phyloP scores from a whole-genome alignment of 495 filamentous ascomycete species.

The Cryomyces minteri region DNA sequence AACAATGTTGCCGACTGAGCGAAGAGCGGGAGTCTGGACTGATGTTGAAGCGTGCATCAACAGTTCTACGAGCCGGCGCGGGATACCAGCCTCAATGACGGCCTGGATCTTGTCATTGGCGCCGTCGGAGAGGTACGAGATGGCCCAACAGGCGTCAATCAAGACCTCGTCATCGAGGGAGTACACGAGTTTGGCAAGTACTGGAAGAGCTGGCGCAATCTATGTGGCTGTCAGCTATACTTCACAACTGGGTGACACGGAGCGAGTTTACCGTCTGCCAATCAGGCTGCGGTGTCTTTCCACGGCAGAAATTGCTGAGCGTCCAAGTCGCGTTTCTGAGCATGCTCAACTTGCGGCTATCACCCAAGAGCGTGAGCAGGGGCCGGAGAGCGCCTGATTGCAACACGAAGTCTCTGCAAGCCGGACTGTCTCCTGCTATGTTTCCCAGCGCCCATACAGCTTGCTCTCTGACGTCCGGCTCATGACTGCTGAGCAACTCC shows the following conservation, averaged over 20 bases:
- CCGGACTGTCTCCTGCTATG: slow-evolving; percentile 96
- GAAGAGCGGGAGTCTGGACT: slow-evolving; percentile 91
- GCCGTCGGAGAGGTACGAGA: slow-evolving; percentile 98
- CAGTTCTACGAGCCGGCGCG: slow-evolving; percentile 89
- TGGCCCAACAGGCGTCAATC: slow-evolving; percentile 99
- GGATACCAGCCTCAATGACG: slow-evolving; percentile 96
- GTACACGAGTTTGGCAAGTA: slow-evolving; percentile 93
- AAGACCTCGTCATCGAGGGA: slow-evolving; percentile 96
- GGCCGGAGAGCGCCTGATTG: slow-evolving; percentile 78
- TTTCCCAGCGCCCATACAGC: slow-evolving; percentile 98
- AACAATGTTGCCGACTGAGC: slow-evolving; percentile 97
- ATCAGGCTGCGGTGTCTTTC: slow-evolving; percentile 97
- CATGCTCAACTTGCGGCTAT: slow-evolving; percentile 99
- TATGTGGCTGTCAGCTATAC: slow-evolving; percentile 20
- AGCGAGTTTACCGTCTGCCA: slow-evolving; percentile 67
- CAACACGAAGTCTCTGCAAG: slow-evolving; percentile 91
- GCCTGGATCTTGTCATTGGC: slow-evolving; percentile 99
- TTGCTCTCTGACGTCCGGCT: slow-evolving; percentile 96
- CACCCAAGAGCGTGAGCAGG: slow-evolving; percentile 71
- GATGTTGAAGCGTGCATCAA: slow-evolving; percentile 99
- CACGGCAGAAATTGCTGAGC: slow-evolving; percentile 98
- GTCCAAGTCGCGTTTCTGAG: slow-evolving; percentile 98
- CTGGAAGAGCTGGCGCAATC: slow-evolving; percentile 92
- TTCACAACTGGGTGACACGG: not conserved
- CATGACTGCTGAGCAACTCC: slow-evolving; percentile 82